Evolutionary conservation across 495 filamentous ascomycete species (phyloP).

Genomic region (Aspergillus heteromorphus): DNA sequence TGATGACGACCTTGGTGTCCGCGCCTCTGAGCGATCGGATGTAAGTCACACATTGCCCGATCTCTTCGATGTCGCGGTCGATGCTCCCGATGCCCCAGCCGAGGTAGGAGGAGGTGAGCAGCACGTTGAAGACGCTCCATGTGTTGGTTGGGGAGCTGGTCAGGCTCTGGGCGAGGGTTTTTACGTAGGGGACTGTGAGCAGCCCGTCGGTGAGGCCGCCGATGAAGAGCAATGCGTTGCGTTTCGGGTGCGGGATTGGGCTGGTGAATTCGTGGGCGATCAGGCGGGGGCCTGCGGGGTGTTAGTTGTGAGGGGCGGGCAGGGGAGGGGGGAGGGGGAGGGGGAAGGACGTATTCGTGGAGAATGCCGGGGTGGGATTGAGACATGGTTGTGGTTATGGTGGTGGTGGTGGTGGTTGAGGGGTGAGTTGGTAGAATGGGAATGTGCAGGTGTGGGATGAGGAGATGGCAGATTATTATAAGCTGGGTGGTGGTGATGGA

Average conservation of each 20-base stretch:
- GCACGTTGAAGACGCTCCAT: conserved; percentile 58
- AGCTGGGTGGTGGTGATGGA: background rate
- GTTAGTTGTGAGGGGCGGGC: conserved; percentile 3
- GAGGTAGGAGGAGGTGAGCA: conserved; percentile 59
- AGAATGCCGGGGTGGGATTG: conserved; percentile 29
- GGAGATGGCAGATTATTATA: too few species aligned
- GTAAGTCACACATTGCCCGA: conserved; percentile 66
- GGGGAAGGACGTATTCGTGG: conserved; percentile 32
- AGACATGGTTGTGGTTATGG: conserved; percentile 6
- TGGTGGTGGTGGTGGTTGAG: background rate
- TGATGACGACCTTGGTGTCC: conserved; percentile 62
- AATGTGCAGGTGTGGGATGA: background rate
- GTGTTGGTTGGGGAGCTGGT: conserved; percentile 38
- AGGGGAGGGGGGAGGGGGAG: background rate
- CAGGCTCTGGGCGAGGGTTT: conserved; percentile 48
- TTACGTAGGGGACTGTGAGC: conserved; percentile 59
- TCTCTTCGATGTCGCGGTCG: conserved; percentile 64
- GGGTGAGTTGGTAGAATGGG: background rate
- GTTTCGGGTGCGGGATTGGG: conserved; percentile 24
- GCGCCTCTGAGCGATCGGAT: conserved; percentile 43
- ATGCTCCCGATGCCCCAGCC: conserved; percentile 72
- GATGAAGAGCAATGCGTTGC: conserved; percentile 75
- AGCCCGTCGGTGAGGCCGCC: conserved; percentile 80
- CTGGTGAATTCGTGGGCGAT: conserved; percentile 54
- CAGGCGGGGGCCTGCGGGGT: conserved; percentile 44